Conservation (phyloP, 2,329 filamentous ascomycete genomes). For the Beauveria pseudobassiana region DNA sequence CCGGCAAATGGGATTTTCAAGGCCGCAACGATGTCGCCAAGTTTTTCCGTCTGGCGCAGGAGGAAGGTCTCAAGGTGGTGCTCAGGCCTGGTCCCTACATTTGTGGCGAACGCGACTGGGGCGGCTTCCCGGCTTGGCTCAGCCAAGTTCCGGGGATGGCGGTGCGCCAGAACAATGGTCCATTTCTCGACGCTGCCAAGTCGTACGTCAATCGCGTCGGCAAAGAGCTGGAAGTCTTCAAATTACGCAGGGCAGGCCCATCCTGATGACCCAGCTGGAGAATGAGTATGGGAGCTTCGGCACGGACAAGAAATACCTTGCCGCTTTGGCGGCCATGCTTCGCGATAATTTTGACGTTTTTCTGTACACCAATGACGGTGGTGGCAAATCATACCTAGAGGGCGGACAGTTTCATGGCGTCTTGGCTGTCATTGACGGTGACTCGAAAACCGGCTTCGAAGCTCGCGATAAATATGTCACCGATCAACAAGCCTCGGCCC, state of each 20-base stretch:
- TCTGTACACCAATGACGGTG: slow-evolving; percentile 44
- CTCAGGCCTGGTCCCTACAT: slow-evolving; percentile 41
- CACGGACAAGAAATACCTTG: slow-evolving; percentile 35
- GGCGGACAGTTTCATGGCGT: slow-evolving; percentile 36
- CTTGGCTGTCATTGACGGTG: slow-evolving; percentile 39
- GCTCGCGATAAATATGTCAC: slow-evolving; percentile 36
- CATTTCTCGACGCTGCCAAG: slow-evolving; percentile 30
- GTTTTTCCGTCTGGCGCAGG: slow-evolving; percentile 37
- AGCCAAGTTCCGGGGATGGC: slow-evolving; percentile 31
- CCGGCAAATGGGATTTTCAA: slow-evolving; percentile 30
- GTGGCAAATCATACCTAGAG: slow-evolving; percentile 32
- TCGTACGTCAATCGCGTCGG: slow-evolving; percentile 32
- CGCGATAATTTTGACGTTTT: slow-evolving; percentile 32
- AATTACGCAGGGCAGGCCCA: slow-evolving; percentile 34
- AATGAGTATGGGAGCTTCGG: slow-evolving; percentile 45
- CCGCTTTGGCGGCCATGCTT: slow-evolving; percentile 34
- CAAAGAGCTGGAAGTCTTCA: slow-evolving; percentile 28
- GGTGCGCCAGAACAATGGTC: slow-evolving; percentile 32
- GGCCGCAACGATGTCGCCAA: slow-evolving; percentile 35
- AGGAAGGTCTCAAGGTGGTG: slow-evolving; percentile 34
- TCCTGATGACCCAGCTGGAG: slow-evolving; percentile 44
- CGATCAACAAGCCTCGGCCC: slow-evolving; percentile 35
- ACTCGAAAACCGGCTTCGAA: slow-evolving; percentile 30
- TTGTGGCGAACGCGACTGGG: slow-evolving; percentile 42
- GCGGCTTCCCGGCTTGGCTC: slow-evolving; percentile 40